Base-by-base conservation (phyloP, 2,329 filamentous ascomycete genomes). In the Ophiosphaerella herpotricha region DNA sequence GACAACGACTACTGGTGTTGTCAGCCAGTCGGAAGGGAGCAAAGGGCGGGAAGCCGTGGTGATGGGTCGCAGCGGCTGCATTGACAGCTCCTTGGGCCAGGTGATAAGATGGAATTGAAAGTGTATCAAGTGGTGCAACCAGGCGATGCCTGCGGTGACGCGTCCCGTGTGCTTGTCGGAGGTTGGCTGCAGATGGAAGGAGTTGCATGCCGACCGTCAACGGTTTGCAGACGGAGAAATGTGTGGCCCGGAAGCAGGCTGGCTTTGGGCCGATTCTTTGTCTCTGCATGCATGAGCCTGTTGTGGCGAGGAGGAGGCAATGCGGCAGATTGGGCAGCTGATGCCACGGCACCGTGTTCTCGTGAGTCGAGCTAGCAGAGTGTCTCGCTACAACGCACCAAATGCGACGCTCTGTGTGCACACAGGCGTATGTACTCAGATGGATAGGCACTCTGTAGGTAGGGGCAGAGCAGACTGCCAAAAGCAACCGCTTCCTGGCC, bases 11-110 rank as follows among this genome's bases (percentile, higher is more conserved):
- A 59, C 50, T 57, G 57, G 49, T 57, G 18, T 43, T 39, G 39
- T 51, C 60, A 55, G 61, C 66, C 68, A 68, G 63, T 69, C 66
- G 64, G 68, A 67, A 60, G 57, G 50, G 43, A 39, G 37, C 54
- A 48, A 51, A 58, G 56, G 47, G 58, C 55, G 59, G 54, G 56
- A 54, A 57, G 58, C 55, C 48, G 57, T 53, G 39, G 59, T 52
- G 60, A 63, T 59, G 42, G 58, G 49, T 57, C 46, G 52, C 54
- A 43, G 48, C 48, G 58, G 54, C 53, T 55, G 52, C 48, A 39
- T 52, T 42, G 46, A 46, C 45, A 60, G 45, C 43, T 45, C 50
- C 32, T 42, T 38, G 29, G 21, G 26, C 43, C 45, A 50, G 53
- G 49, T 14, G 43, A 23, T 36, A 55, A 50, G 61, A 63, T 63